A percentile compares a stretch with the other conserved stretches of the same genome.
phyloP scores from a whole-genome alignment of 2,329 filamentous ascomycete genomes.

The Penicillium sp. region DNA sequence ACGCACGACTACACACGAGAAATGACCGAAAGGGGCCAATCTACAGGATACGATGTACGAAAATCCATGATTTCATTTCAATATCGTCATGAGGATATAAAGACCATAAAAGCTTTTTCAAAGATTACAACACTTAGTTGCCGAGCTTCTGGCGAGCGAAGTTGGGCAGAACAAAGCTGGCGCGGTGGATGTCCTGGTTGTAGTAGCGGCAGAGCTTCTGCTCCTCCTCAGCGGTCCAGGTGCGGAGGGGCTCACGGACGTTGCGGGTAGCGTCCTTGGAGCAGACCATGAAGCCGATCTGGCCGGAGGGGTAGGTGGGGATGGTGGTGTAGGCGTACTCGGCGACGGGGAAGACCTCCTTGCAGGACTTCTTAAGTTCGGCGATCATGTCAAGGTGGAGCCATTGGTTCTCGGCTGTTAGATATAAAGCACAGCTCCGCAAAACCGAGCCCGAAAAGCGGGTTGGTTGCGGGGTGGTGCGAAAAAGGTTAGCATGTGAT shows the following conservation, averaged over 20 bases:
- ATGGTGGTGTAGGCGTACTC: conserved; percentile 99
- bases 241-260: conserved; percentile 79
- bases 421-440: conserved; percentile 28
- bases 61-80: conserved; percentile 16
- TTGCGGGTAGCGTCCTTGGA: conserved; percentile 86
- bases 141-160: conserved; percentile 77
- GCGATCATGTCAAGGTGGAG: conserved; percentile 92
- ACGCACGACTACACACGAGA: not conserved
- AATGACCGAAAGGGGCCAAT: not conserved
- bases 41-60: not conserved
- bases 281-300: conserved; percentile 99
- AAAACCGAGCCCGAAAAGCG: conserved; percentile 32
- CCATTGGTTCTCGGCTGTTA: conserved; percentile 95
- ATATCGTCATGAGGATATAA: conserved; percentile 15
- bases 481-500: conserved; percentile 25
- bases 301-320: conserved; percentile 96
- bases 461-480: conserved; percentile 34
- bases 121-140: conserved; percentile 14
- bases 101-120: conserved; percentile 13
- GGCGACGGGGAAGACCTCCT: conserved; percentile 92
- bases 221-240: conserved; percentile 84
- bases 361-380: conserved; percentile 94
- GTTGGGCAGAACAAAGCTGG: conserved; percentile 86
- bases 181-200: conserved; percentile 94
- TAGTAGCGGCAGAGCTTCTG: conserved; percentile 94